Evolutionary conservation across 2,329 filamentous ascomycete species (phyloP).

Genomic region (Trichoderma arundinaceum): DNA sequence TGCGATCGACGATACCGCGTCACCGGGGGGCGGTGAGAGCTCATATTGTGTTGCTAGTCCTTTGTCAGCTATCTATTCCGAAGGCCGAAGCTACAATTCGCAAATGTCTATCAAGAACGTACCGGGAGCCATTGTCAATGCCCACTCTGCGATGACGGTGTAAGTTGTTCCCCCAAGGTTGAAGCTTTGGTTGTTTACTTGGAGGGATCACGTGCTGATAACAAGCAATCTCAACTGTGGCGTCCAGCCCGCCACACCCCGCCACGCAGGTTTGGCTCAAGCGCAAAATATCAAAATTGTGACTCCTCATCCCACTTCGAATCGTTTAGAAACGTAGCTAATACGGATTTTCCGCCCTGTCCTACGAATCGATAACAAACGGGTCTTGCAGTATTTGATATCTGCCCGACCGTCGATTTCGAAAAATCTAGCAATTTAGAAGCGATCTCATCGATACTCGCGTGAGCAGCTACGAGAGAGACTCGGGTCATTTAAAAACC

Average conservation of each 20-base stretch:
- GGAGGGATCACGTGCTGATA: conserved; percentile 46
- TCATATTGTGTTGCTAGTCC: conserved; percentile 74
- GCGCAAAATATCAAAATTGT: conserved; percentile 53
- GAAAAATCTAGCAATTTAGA: neutral
- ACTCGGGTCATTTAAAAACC: conserved; percentile 31
- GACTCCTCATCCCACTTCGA: conserved; percentile 43
- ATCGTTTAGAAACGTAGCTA: conserved; percentile 23
- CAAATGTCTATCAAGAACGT: conserved; percentile 32
- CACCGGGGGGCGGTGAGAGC: conserved; percentile 78
- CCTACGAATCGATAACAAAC: neutral
- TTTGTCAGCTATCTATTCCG: neutral
- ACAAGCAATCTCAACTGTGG: conserved; percentile 29
- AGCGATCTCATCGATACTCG: conserved; percentile 10
- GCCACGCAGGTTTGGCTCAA: conserved; percentile 48
- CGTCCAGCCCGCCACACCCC: conserved; percentile 43
- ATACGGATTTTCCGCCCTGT: neutral
- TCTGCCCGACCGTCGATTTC: conserved; percentile 9
- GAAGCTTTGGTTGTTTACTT: conserved; percentile 47
- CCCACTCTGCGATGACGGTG: conserved; percentile 33
- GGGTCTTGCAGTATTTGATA: neutral
- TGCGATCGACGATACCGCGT: conserved; percentile 84
- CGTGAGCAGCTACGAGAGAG: conserved; percentile 21
- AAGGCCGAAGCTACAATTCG: neutral
- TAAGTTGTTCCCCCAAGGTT: conserved; percentile 31
- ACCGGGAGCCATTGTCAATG: conserved; percentile 51